These are phyloP conservation scores for Prunus mongolica DNA, from an alignment of 306 rosid species.

Conservation along the genomic window DNA sequence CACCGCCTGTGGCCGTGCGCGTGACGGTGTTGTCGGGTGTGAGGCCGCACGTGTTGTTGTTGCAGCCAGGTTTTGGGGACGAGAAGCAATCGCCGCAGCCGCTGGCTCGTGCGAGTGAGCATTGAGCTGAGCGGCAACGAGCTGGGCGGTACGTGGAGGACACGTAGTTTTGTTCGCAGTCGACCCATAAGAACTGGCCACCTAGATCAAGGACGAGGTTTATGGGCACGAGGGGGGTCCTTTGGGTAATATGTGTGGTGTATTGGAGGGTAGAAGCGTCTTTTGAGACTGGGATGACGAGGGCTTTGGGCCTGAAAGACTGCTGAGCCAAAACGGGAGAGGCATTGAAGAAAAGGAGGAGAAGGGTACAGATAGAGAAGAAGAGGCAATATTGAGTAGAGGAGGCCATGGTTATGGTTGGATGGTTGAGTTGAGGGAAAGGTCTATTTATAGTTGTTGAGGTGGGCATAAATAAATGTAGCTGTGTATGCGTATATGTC, in stretches of 20 bases:
- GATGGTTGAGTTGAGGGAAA: not conserved
- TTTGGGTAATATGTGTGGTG: constrained; percentile 37
- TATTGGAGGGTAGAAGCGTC: constrained; percentile 45
- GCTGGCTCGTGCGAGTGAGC: constrained; percentile 46
- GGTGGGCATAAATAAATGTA: not conserved
- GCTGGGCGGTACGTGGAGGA: constrained; percentile 60
- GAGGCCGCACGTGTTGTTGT: constrained; percentile 56
- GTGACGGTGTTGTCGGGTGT: constrained; percentile 40
- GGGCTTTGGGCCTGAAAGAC: constrained; percentile 56
- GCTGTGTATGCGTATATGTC: not conserved
- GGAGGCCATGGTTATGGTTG: constrained; percentile 2
- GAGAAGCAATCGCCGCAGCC: constrained; percentile 55
- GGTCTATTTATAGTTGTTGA: not conserved
- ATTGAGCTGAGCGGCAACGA: constrained; percentile 46
- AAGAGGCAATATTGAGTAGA: constrained; percentile 6
- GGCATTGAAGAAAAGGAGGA: constrained; percentile 8
- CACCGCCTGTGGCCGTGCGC: constrained; percentile 47
- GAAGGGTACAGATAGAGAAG: constrained; percentile 3
- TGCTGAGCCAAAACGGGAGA: constrained; percentile 29
- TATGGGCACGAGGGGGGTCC: constrained; percentile 43
- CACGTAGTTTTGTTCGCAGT: constrained; percentile 34
- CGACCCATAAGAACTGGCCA: constrained; percentile 53
- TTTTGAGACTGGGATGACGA: constrained; percentile 35
- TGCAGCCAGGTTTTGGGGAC: constrained; percentile 53
- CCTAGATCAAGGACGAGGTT: constrained; percentile 53